Evolutionary conservation across 1,284 basidiomycete species (phyloP).

Genomic region (Cerrena zonata): DNA sequence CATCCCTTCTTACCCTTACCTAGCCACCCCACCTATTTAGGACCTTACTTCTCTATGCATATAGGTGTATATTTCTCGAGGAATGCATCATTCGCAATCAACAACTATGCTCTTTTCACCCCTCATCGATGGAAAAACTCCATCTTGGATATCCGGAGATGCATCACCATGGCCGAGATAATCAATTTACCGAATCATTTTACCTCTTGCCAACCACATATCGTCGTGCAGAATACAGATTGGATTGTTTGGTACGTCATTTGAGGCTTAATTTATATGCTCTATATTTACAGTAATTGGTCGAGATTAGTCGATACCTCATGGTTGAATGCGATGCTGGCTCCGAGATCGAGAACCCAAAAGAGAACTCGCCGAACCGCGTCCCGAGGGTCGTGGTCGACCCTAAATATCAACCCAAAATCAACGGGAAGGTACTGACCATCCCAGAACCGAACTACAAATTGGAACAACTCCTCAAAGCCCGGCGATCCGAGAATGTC

Average conservation of each 20-base stretch:
- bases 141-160: conserved; percentile 35
- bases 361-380: not conserved
- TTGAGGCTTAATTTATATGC: not conserved
- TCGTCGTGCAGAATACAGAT: conserved; percentile 52
- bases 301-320: conserved; percentile 47
- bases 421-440: conserved; percentile 29
- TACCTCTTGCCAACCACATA: conserved; percentile 42
- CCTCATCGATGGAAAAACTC: conserved; percentile 44
- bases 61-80: conserved; percentile 63
- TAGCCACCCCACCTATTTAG: too few relatives aligned
- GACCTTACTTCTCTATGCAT: not conserved
- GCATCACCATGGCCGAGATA: conserved; percentile 54
- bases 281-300: not conserved
- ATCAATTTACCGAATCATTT: conserved; percentile 52
- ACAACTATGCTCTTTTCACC: conserved; percentile 34
- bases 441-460: conserved; percentile 52
- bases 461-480: conserved; percentile 40
- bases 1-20: too few relatives aligned
- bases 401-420: conserved; percentile 21
- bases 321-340: conserved; percentile 36
- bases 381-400: conserved; percentile 43
- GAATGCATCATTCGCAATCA: conserved; percentile 44
- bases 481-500: conserved; percentile 33
- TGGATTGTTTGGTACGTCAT: conserved; percentile 58
- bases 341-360: not conserved